Evolutionary conservation across 2,329 filamentous ascomycete species (phyloP).

Genomic region (Gyromitra esculenta): DNA sequence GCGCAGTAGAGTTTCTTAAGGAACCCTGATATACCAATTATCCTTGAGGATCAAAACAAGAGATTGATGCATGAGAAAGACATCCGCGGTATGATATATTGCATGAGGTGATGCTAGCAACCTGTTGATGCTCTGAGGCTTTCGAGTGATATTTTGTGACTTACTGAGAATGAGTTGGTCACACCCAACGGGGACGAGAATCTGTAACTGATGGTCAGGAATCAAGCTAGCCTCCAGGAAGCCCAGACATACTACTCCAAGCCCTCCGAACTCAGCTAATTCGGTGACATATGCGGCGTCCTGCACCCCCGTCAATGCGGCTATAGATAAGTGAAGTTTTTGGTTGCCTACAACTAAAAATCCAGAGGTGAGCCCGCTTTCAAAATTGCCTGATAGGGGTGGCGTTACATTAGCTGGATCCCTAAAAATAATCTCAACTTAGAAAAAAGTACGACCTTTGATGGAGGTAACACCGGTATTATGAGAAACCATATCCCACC

Average conservation of each 20-base stretch:
- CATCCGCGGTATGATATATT: neutral
- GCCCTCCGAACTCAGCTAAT: too few relatives aligned
- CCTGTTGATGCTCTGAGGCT: too few relatives aligned
- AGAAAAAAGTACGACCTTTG: neutral
- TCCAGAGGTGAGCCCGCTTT: neutral
- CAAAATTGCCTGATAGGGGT: neutral
- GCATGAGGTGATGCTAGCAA: neutral
- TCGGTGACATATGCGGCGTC: neutral
- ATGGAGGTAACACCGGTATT: neutral
- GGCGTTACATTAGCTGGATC: neutral
- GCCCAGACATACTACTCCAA: too few relatives aligned
- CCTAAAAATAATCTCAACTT: too few relatives aligned
- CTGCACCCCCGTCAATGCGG: too few relatives aligned
- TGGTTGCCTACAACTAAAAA: neutral
- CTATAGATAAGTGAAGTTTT: neutral
- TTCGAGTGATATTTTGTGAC: neutral
- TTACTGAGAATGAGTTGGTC: too few relatives aligned
- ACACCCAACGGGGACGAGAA: too few relatives aligned
- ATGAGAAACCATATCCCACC: neutral
- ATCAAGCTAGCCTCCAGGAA: too few relatives aligned
- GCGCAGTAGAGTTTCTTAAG: neutral
- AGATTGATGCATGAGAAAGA: neutral
- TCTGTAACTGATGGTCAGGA: too few relatives aligned
- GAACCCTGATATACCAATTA: neutral
- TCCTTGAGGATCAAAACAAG: neutral